Conservation (phyloP, 2,329 filamentous ascomycete genomes). For the Xylogone sp. region DNA sequence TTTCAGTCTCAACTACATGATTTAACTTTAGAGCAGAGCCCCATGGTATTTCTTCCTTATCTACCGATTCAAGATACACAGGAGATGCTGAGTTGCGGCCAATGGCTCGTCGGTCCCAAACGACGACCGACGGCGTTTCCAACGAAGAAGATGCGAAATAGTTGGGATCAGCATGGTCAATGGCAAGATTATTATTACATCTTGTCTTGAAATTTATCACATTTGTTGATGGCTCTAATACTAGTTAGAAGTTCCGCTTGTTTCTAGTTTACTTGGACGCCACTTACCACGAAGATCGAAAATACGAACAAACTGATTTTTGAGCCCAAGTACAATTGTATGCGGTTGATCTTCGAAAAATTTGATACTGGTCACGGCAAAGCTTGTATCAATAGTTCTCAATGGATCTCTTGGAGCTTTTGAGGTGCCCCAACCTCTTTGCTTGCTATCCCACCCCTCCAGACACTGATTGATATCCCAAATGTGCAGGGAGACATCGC, state of each 20-base stretch:
- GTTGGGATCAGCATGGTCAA: conserved; percentile 76
- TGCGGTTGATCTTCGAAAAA: conserved; percentile 78
- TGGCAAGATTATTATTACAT: conserved; percentile 68
- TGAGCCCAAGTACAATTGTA: conserved; percentile 71
- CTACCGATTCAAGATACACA: conserved; percentile 53
- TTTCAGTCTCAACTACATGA: conserved; percentile 48
- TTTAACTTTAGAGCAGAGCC: conserved; percentile 57
- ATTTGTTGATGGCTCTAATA: conserved; percentile 43
- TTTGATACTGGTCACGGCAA: conserved; percentile 77
- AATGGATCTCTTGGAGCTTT: conserved; percentile 41
- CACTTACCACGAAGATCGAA: conserved; percentile 71
- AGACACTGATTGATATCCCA: conserved; percentile 69
- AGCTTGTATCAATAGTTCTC: conserved; percentile 58
- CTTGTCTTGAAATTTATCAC: conserved; percentile 60
- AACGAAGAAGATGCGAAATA: conserved; percentile 80
- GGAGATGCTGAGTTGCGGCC: conserved; percentile 48
- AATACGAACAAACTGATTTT: conserved; percentile 69
- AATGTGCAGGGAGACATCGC: conserved; percentile 77
- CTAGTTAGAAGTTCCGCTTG: conserved; percentile 15
- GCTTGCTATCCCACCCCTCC: conserved; percentile 42
- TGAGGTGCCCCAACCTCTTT: conserved; percentile 38
- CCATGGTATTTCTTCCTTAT: conserved; percentile 59
- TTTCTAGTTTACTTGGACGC: neutral
- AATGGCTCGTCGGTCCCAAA: conserved; percentile 73
- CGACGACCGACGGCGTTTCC: conserved; percentile 68